Conservation (phyloP, 257 asterid genomes). For the Nicotiana obtusifolia region DNA sequence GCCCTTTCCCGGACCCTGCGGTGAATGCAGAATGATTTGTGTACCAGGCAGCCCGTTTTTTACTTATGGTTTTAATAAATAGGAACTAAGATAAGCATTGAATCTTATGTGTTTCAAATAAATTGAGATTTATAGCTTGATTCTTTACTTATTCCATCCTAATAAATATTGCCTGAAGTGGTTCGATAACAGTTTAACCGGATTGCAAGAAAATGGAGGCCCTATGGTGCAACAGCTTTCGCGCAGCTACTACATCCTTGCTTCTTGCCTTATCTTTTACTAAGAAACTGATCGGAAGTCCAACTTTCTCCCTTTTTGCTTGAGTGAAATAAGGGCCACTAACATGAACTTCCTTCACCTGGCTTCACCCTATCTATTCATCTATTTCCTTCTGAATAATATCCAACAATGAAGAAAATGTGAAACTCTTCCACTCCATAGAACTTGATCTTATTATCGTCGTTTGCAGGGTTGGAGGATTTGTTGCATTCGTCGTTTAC, state of each 20-base stretch:
- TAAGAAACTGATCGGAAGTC: too few relatives aligned
- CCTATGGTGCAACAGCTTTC: too few relatives aligned
- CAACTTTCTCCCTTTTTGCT: too few relatives aligned
- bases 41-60: too few relatives aligned
- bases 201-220: too few relatives aligned
- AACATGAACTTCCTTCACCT: too few relatives aligned
- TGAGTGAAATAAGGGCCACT: too few relatives aligned
- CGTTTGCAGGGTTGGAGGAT: conserved; percentile 61
- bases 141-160: background rate
- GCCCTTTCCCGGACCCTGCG: too few relatives aligned
- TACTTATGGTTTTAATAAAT: background rate
- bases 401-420: background rate
- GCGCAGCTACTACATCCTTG: too few relatives aligned
- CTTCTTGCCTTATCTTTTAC: too few relatives aligned
- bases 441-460: background rate
- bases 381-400: background rate
- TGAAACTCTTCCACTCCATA: background rate
- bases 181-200: background rate
- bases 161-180: background rate
- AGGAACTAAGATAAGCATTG: background rate
- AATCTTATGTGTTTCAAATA: background rate
- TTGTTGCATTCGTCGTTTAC: conserved; percentile 52
- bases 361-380: too few relatives aligned
- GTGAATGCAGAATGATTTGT: too few relatives aligned
- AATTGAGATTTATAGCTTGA: background rate